phyloP scores from a whole-genome alignment of 371 early-diverging fungal species.

The Choanephora cucurbitarum region DNA sequence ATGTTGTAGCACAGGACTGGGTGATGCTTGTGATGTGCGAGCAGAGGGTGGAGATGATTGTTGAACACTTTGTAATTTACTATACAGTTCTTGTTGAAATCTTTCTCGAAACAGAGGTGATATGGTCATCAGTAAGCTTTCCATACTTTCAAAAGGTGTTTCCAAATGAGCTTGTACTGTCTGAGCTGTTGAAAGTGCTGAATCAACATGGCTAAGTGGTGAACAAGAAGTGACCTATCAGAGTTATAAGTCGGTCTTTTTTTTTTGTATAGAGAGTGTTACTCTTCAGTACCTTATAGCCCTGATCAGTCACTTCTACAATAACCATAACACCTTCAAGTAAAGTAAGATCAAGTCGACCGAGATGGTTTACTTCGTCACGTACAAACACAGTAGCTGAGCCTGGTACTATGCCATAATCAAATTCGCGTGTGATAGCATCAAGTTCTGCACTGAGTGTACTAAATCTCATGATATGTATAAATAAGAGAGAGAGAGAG shows the following conservation, averaged over 20 bases:
- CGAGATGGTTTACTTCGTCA: constrained; percentile 34
- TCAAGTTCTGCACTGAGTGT: constrained; percentile 20
- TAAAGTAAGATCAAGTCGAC: constrained; percentile 41
- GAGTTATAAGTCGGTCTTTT: neutral
- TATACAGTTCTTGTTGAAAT: constrained; percentile 35
- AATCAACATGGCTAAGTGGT: constrained; percentile 22
- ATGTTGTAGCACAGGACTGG: neutral
- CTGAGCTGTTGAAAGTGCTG: constrained; percentile 26
- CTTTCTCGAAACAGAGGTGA: constrained; percentile 44
- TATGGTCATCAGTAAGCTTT: constrained; percentile 38
- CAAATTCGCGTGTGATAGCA: constrained; percentile 31
- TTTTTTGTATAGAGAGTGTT: neutral
- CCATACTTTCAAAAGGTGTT: constrained; percentile 42
- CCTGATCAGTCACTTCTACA: constrained; percentile 37
- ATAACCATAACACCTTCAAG: constrained; percentile 45
- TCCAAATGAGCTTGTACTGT: constrained; percentile 27
- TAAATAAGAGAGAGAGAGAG: neutral
- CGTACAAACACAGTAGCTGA: constrained; percentile 47
- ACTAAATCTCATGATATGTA: constrained; percentile 13
- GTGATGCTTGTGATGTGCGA: constrained; percentile 1
- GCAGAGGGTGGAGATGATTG: neutral
- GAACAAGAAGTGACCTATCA: constrained; percentile 37
- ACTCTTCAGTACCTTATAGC: constrained; percentile 33
- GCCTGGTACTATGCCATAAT: constrained; percentile 53
- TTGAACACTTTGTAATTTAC: constrained; percentile 32